Percentiles rank a stretch among this genome's conserved stretches.
Evolutionary conservation across 164 flowering plant genomes (phyloP).

Genomic region (Paratinospora sagittata): DNA sequence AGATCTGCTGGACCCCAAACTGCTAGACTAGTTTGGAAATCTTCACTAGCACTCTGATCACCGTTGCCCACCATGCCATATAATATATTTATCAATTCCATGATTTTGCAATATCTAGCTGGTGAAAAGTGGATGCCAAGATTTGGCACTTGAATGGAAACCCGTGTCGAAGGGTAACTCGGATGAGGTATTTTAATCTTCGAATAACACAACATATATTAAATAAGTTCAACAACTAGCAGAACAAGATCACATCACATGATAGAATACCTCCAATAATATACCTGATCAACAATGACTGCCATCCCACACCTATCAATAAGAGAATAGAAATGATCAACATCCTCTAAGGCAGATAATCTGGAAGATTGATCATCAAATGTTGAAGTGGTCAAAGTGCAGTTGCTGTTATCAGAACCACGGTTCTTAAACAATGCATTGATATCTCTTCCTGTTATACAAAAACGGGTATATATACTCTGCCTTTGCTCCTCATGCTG

Average conservation of each 20-base stretch:
- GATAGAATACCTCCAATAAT: neutral
- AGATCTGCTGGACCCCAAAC: conserved; percentile 81
- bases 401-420: conserved; percentile 36
- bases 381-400: conserved; percentile 28
- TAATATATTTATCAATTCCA: conserved; percentile 63
- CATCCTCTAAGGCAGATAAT: conserved; percentile 28
- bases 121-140: conserved; percentile 94
- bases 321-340: conserved; percentile 49
- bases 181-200: conserved; percentile 91
- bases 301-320: conserved; percentile 90
- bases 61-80: conserved; percentile 39
- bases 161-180: conserved; percentile 72
- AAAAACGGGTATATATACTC: conserved; percentile 78
- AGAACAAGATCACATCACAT: neutral
- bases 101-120: conserved; percentile 55
- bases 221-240: neutral
- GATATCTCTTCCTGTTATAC: conserved; percentile 88
- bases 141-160: conserved; percentile 89
- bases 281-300: conserved; percentile 88
- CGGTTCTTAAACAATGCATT: conserved; percentile 76
- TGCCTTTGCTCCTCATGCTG: conserved; percentile 54
- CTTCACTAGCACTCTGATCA: conserved; percentile 31
- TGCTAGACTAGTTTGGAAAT: conserved; percentile 31
- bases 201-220: conserved; percentile 7
- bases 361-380: conserved; percentile 18